Conservation (phyloP, 768 basidiomycete genomes). For the Trametes maxima region DNA sequence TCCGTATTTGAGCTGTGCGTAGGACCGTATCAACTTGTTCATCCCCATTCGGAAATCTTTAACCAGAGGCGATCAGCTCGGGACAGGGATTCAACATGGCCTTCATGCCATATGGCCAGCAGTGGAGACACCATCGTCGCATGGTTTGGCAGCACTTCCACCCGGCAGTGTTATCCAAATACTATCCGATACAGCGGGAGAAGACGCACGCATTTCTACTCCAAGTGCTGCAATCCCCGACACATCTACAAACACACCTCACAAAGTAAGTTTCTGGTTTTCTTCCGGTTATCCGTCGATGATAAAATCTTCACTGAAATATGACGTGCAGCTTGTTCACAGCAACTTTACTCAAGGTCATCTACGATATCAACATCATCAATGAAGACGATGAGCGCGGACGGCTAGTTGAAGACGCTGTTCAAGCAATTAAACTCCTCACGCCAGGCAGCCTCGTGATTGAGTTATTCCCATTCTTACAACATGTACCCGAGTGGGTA, state of each 20-base stretch:
- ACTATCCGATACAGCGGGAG: conserved; percentile 2
- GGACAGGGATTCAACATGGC: conserved; percentile 1
- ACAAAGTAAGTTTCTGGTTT: conserved; percentile 2
- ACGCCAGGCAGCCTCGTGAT: not conserved
- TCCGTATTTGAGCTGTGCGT: too few relatives aligned
- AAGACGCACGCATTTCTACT: not conserved
- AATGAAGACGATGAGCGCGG: not conserved
- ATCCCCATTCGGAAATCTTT: too few relatives aligned
- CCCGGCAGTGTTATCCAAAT: not conserved
- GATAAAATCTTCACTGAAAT: not conserved
- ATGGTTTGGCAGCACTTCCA: conserved; percentile 14
- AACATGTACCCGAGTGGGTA: not conserved
- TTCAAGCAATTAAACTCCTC: not conserved
- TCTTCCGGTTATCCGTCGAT: too few relatives aligned
- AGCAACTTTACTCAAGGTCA: not conserved
- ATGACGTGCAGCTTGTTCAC: not conserved
- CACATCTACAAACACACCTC: conserved; percentile 1
- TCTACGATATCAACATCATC: not conserved
- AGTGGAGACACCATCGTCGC: conserved; percentile 11
- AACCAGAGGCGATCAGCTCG: not conserved
- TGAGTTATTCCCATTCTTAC: not conserved
- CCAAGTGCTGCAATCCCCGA: not conserved
- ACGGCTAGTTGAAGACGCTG: not conserved
- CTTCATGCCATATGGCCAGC: conserved; percentile 8
- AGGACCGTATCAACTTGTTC: too few relatives aligned